Evolutionary conservation across 2,329 filamentous ascomycete genomes (phyloP), one percentile per base, ranked within the genome.

Genomic region (Boeremia lycopersici): DNA sequence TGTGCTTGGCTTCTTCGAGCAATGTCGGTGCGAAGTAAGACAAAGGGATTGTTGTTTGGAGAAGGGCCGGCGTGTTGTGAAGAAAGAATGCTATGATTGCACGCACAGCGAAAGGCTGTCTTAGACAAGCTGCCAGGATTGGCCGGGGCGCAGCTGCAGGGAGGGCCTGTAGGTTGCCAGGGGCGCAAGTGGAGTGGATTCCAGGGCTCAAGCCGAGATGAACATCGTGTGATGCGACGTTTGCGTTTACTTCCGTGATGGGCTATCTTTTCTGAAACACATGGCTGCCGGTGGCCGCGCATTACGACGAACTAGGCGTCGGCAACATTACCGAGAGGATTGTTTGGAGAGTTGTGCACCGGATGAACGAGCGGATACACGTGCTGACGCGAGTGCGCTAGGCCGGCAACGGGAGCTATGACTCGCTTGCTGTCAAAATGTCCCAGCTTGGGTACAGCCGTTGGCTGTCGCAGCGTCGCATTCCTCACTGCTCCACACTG

Each of bases 71-170:
- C 34, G 42, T 58, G 49, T 58, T 57, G 46, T 53, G 49, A 53
- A 39, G 48, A 38, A 53, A 50, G 50, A 46, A 51, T 59, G 61
- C 61, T 55, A 46, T 53, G 61, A 56, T 53, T 51, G 50, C 56
- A 36, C 45, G 31, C 54, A 57, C 36, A 56, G 47, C 55, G 49
- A 42, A 35, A 48, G 41, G 51, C 35, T 57, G 57, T 57, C 56
- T 57, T 36, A 50, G 58, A 63, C 60, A 53, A 44, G 56, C 53
- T 19, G 42, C 47, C 53, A 52, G 26, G 53, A 48, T 48, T 54
- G 53, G 49, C 50, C 49, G 57, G 46, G 55, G 57, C 60, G 51
- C 40, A 57, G 60, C 53, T 60, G 55, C 64, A 67, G 64, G 64
- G 62, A 60, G 59, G 56, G 42, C 55, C 42, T 60, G 57, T 53